These are phyloP conservation scores for Notholithocarpus densiflorus DNA, from an alignment of 306 rosid species.

Conservation along the genomic window DNA sequence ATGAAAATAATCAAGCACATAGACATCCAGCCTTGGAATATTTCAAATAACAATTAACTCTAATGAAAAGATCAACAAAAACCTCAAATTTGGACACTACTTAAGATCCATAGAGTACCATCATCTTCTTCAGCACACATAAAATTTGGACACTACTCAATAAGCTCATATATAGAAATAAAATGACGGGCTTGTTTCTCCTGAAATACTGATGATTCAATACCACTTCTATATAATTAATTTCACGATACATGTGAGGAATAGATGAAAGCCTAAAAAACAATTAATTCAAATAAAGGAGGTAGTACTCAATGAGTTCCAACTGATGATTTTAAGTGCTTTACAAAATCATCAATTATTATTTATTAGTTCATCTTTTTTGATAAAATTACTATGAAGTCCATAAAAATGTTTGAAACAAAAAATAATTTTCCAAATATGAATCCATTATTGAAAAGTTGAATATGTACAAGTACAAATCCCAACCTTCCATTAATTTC, in stretches of 20 bases:
- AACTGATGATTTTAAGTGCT: not conserved
- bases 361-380: not conserved
- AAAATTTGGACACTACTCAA: not conserved
- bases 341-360: not conserved
- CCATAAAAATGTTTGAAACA: not conserved
- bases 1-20: slow-evolving; percentile 12
- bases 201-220: not conserved
- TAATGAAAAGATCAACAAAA: not conserved
- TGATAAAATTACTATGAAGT: not conserved
- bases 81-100: not conserved
- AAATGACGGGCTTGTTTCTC: not conserved
- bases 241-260: not conserved
- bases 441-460: not conserved
- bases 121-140: not conserved
- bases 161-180: not conserved
- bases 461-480: not conserved
- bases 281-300: not conserved
- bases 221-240: not conserved
- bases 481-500: not conserved
- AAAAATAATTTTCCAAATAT: not conserved
- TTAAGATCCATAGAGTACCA: too few species aligned
- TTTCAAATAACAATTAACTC: not conserved
- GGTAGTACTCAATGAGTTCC: not conserved
- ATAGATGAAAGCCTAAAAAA: too few species aligned
- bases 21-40: not conserved